phyloP scores from a whole-genome alignment of 2,329 filamentous ascomycete species.

The Fusarium burgessii region DNA sequence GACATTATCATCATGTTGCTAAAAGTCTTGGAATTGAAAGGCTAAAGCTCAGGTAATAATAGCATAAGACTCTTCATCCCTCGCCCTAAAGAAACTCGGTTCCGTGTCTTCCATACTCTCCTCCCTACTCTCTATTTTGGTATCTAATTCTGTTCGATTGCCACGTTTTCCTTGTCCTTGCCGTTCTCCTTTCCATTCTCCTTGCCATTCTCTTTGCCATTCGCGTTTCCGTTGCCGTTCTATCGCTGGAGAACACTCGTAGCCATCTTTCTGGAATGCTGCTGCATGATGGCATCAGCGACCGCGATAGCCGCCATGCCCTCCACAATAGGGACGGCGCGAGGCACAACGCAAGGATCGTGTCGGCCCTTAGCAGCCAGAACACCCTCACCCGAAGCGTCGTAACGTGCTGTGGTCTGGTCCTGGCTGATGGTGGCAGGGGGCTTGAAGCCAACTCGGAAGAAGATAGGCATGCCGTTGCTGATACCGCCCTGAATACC shows the following conservation, averaged over 20 bases:
- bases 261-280: constrained; percentile 71
- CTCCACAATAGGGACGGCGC: constrained; percentile 90
- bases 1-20: not conserved
- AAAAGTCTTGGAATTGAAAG: not conserved
- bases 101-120: not conserved
- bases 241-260: constrained; percentile 20
- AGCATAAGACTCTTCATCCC: constrained; percentile 3
- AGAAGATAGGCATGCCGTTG: constrained; percentile 94
- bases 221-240: not conserved
- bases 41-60: not conserved
- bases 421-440: constrained; percentile 92
- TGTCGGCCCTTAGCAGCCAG: constrained; percentile 94
- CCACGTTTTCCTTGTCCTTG: not conserved
- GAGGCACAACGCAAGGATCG: constrained; percentile 91
- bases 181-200: not conserved
- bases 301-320: constrained; percentile 90
- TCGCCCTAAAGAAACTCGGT: constrained; percentile 23
- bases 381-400: constrained; percentile 75
- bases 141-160: constrained; percentile 13
- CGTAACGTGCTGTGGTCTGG: constrained; percentile 85
- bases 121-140: constrained; percentile 27
- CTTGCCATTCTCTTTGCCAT: not conserved
- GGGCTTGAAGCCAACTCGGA: constrained; percentile 94
- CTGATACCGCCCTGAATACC: constrained; percentile 96
- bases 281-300: constrained; percentile 87